Base-by-base conservation (phyloP, 805 yeast genomes). In the Huiozyma naganishii region DNA sequence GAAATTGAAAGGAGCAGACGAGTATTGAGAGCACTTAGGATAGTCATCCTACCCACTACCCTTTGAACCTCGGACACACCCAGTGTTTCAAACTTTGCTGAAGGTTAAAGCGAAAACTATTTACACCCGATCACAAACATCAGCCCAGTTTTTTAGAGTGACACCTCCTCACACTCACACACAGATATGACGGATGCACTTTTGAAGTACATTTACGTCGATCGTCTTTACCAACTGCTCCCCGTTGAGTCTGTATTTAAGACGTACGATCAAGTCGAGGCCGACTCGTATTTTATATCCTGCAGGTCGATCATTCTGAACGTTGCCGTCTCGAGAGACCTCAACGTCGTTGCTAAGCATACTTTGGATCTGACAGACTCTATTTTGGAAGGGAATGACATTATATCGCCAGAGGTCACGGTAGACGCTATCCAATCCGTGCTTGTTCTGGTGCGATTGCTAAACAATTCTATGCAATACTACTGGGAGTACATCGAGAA, bases 381-480 rank as follows among this genome's bases (percentile, higher is more conserved):
- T 6, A 50, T 58, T 28, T 30, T 57, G 13, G 40, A 45, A 32
- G 52, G 49, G 40, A 47, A 48, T 10, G 40, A 37, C 13, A 50
- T 51, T 7, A 46, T 48, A 1, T 47, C 55, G 8, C 36, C 32
- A 7, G 42, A 45, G 23, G 32, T 48, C n/a, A 32, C 47, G 2
- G 45, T 42, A 1, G 54, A 53, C 3, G 46, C 48, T 8, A 41
- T 54, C 7, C 58, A 57, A 37, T 58, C 62, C 8, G 53, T 57
- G 1, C 28, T 66, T 23, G 55, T 70, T 1, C 41, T 72, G 7
- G 42, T 70, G 8, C 55, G 70, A 41, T 55, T 74, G 28, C 46
- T 73, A 17, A 62, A 71, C 8, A 71, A 67, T 46, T 50, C 66
- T n/a, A 48, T 63, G 36, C 72, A 69, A 45, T 52, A 57, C 27